Evolutionary conservation across 1,284 basidiomycete genomes (phyloP).

Genomic region (Paramarasmius palmivorus): DNA sequence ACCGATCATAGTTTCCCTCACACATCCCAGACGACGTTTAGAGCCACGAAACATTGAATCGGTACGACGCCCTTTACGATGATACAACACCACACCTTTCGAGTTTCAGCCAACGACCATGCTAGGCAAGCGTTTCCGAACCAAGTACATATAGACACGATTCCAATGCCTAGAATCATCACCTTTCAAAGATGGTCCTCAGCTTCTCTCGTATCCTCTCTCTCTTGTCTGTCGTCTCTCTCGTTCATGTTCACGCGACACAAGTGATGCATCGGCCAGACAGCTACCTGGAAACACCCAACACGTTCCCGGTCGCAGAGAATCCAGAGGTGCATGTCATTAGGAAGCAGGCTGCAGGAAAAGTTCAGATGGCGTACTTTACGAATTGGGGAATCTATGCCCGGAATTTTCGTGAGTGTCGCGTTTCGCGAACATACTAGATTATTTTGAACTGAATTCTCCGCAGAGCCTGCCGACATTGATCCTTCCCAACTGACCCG

Average conservation of each 20-base stretch:
- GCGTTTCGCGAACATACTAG: background rate
- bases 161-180: too few relatives aligned
- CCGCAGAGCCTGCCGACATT: conserved; percentile 51
- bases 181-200: too few relatives aligned
- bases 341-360: conserved; percentile 45
- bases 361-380: conserved; percentile 62
- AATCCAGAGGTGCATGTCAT: conserved; percentile 42
- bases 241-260: conserved; percentile 38
- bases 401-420: conserved; percentile 68
- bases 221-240: conserved; percentile 3
- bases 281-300: conserved; percentile 43
- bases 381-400: conserved; percentile 77
- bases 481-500: conserved; percentile 52
- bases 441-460: conserved; percentile 7
- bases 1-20: too few relatives aligned
- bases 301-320: conserved; percentile 34
- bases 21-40: too few relatives aligned
- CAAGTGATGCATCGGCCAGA: conserved; percentile 58
- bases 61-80: too few relatives aligned
- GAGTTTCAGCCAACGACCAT: too few relatives aligned
- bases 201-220: conserved; percentile 3
- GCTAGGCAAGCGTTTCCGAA: too few relatives aligned
- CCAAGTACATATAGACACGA: too few relatives aligned
- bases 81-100: too few relatives aligned
- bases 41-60: too few relatives aligned